Evolutionary conservation across 2,329 filamentous ascomycete species (phyloP).

Genomic region (Aureobasidium lini): DNA sequence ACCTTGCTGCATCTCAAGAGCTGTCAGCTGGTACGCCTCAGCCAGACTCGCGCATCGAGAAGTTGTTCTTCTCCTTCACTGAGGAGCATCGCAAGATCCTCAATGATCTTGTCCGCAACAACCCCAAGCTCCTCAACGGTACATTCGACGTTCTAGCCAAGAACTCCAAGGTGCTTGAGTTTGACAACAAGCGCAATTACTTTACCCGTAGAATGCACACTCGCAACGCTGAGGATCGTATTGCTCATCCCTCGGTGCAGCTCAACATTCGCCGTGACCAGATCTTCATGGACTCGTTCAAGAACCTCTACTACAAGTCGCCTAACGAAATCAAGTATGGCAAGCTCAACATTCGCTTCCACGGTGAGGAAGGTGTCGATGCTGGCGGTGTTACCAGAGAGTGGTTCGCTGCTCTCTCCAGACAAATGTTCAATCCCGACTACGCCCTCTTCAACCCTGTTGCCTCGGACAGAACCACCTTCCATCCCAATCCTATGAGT

Average conservation of each 20-base stretch:
- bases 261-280: slow-evolving; percentile 86
- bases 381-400: slow-evolving; percentile 95
- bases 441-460: slow-evolving; percentile 96
- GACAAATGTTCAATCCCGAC: slow-evolving; percentile 98
- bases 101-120: slow-evolving; percentile 94
- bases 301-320: slow-evolving; percentile 93
- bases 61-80: slow-evolving; percentile 92
- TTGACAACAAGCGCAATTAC: slow-evolving; percentile 99
- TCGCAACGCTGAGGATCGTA: slow-evolving; percentile 60
- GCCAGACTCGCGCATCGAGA: slow-evolving; percentile 76
- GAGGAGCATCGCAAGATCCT: slow-evolving; percentile 96
- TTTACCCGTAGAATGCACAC: slow-evolving; percentile 90
- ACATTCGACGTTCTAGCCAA: slow-evolving; percentile 94
- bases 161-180: slow-evolving; percentile 97
- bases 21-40: slow-evolving; percentile 64
- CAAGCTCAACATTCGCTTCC: slow-evolving; percentile 95
- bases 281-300: slow-evolving; percentile 97
- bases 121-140: slow-evolving; percentile 96
- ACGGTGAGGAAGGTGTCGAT: slow-evolving; percentile 94
- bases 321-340: slow-evolving; percentile 98
- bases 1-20: slow-evolving; percentile 48
- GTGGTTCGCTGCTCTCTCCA: slow-evolving; percentile 96
- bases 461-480: slow-evolving; percentile 93
- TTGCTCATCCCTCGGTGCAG: slow-evolving; percentile 70
- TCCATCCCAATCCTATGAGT: slow-evolving; percentile 95